These are phyloP conservation scores for Pyrus communis DNA, from an alignment of 306 rosid genomes.

Conservation along the genomic window DNA sequence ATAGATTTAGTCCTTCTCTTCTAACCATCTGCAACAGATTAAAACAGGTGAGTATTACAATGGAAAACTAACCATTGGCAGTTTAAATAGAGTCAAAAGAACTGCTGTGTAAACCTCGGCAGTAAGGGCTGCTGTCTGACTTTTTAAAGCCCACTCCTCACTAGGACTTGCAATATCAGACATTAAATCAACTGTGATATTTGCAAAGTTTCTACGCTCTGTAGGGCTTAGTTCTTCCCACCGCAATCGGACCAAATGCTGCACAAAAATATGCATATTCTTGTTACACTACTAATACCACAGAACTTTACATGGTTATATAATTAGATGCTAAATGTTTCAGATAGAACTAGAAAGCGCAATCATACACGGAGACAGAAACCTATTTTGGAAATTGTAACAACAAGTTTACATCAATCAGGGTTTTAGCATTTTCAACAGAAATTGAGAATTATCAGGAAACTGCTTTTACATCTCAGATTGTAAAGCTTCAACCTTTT, in stretches of 20 bases:
- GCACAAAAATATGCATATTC: constrained; percentile 19
- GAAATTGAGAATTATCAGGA: neutral
- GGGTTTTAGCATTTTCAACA: neutral
- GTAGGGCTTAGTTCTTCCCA: constrained; percentile 79
- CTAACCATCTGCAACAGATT: constrained; percentile 62
- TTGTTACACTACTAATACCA: neutral
- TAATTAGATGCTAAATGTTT: neutral
- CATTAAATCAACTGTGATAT: constrained; percentile 68
- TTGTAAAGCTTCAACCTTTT: neutral
- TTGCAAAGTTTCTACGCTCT: constrained; percentile 68
- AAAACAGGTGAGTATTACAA: constrained; percentile 6
- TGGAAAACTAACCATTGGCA: constrained; percentile 1
- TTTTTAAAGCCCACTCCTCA: constrained; percentile 93
- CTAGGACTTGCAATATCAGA: constrained; percentile 73
- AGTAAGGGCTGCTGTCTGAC: constrained; percentile 95
- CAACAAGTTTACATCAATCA: neutral
- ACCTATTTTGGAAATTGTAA: neutral
- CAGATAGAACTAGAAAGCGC: neutral
- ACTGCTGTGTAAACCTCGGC: constrained; percentile 61
- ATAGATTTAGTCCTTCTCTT: constrained; percentile 73
- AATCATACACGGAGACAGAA: neutral
- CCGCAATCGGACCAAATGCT: constrained; percentile 92
- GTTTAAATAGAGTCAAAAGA: constrained; percentile 11
- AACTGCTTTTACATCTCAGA: neutral
- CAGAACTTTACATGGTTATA: neutral